Base-by-base conservation (phyloP, 768 basidiomycete species). In the Rhodotorula taiwanensis region DNA sequence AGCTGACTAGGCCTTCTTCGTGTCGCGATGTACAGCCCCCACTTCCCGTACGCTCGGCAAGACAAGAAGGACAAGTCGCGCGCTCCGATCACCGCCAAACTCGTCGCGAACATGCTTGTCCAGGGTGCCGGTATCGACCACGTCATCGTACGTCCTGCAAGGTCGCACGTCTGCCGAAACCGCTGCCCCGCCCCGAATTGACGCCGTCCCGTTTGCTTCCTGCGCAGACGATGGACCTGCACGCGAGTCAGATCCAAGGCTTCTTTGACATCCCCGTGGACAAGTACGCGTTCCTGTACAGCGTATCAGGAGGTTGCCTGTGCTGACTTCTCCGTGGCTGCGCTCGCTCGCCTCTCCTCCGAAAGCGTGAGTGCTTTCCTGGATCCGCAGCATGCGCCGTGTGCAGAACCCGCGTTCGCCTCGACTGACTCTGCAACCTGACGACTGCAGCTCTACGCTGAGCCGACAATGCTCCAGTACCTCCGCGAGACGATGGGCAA, bases 201-300 rank as follows among this genome's bases (percentile, higher is more conserved):
- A 39, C 10, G n/a, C n/a, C 21, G 7, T n/a, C n/a, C 36, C 21
- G 3, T 39, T 16, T 39, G 36, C 36, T 10, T 39, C 36, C 10
- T n/a, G 27, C 7, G 27, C 68, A 93, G 90, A 98, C 94, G 14
- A 95, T 98, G 91, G 95, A 99, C 78, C 80, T 98, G 62, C 94
- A 99, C 75, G 95, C 95, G 36, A 94, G 91, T 3, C 95, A 99
- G 75, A 98, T 99, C 67, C 95, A 99, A 78, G 95, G 95, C 10
- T 99, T 99, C 80, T 99, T 99, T 77, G 94, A 98, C 76, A 93
- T 98, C 48, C 95, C 95, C 13, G 94, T 97, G 72, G 95, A 99
- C 81, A 98, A 99, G 90, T 94, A 75, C 82, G 90, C 84, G 44
- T 23, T 28, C 15, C 53, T 28, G 6, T 11, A n/a, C n/a, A n/a